Conservation (phyloP, 2,329 filamentous ascomycete species). For the Aspergillus transmontanensis region DNA sequence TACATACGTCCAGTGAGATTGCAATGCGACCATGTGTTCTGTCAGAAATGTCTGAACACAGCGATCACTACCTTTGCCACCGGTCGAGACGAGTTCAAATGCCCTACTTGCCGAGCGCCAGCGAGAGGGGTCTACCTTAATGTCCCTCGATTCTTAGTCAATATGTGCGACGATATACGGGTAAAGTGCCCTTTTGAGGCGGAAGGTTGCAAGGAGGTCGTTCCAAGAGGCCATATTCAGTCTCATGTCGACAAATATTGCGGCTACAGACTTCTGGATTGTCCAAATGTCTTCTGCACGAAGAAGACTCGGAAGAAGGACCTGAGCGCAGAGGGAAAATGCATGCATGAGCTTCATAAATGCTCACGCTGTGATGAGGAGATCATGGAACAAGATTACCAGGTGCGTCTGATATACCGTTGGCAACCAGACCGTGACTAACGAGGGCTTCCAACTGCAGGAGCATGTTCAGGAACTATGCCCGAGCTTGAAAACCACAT, state of each 20-base stretch:
- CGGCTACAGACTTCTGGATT: conserved; percentile 56
- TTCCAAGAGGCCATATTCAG: conserved; percentile 59
- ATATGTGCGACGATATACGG: conserved; percentile 63
- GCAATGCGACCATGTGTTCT: conserved; percentile 67
- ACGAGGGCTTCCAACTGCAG: conserved; percentile 20
- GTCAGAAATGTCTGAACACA: conserved; percentile 58
- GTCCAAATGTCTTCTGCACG: conserved; percentile 53
- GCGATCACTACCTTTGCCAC: conserved; percentile 44
- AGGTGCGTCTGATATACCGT: conserved; percentile 38
- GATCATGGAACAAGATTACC: conserved; percentile 58
- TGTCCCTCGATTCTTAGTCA: conserved; percentile 59
- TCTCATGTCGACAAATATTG: conserved; percentile 65
- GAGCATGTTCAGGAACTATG: conserved; percentile 42
- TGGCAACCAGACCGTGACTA: conserved; percentile 6
- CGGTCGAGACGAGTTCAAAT: conserved; percentile 45
- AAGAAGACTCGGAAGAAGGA: conserved; percentile 59
- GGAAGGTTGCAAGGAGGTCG: conserved; percentile 56
- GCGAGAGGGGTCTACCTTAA: conserved; percentile 39
- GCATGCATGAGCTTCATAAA: conserved; percentile 55
- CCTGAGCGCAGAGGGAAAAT: conserved; percentile 49
- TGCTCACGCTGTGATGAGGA: conserved; percentile 57
- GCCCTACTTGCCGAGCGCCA: conserved; percentile 60
- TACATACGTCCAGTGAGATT: conserved; percentile 62
- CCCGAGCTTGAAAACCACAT: conserved; percentile 37
- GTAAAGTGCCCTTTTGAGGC: conserved; percentile 61